A percentile compares a stretch with the other conserved stretches of the same genome.
These are phyloP conservation scores for Rhodotorula sphaerocarpa DNA, from an alignment of 768 basidiomycete genomes.

Conservation along the genomic window DNA sequence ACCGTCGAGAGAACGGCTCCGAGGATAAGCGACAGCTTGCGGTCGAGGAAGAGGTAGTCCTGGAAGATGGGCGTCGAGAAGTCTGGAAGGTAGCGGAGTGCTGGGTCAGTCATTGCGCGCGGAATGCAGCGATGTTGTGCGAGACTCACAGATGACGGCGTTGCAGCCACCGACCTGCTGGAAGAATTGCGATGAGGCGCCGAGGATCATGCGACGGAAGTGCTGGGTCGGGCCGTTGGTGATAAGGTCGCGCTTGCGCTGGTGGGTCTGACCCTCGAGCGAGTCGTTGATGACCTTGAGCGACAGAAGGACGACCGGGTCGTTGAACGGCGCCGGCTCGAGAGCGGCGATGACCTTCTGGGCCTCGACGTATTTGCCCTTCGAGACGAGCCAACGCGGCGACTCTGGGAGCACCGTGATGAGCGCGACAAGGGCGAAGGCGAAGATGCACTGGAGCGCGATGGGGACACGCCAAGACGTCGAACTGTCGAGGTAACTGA, in stretches of 20 bases:
- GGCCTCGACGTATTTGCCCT: constrained; percentile 41
- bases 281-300: constrained; percentile 44
- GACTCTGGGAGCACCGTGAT: constrained; percentile 46
- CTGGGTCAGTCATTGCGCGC: background rate
- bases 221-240: constrained; percentile 46
- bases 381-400: constrained; percentile 48
- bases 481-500: constrained; percentile 39
- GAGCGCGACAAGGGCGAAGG: constrained; percentile 34
- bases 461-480: constrained; percentile 49
- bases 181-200: constrained; percentile 47
- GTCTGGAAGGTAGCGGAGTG: background rate
- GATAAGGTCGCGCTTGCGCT: constrained; percentile 33
- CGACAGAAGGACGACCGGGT: constrained; percentile 34
- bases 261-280: constrained; percentile 38
- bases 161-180: constrained; percentile 49
- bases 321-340: constrained; percentile 34
- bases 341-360: constrained; percentile 43
- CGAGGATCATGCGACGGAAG: constrained; percentile 46
- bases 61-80: constrained; percentile 44
- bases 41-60: constrained; percentile 44
- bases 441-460: constrained; percentile 48
- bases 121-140: too few relatives aligned
- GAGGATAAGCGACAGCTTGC: constrained; percentile 44
- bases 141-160: constrained; percentile 45
- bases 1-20: constrained; percentile 45